Evolutionary conservation across 176 grass and related monocot species (phyloP).

Genomic region (sorghum (Sorghum bicolor)): DNA sequence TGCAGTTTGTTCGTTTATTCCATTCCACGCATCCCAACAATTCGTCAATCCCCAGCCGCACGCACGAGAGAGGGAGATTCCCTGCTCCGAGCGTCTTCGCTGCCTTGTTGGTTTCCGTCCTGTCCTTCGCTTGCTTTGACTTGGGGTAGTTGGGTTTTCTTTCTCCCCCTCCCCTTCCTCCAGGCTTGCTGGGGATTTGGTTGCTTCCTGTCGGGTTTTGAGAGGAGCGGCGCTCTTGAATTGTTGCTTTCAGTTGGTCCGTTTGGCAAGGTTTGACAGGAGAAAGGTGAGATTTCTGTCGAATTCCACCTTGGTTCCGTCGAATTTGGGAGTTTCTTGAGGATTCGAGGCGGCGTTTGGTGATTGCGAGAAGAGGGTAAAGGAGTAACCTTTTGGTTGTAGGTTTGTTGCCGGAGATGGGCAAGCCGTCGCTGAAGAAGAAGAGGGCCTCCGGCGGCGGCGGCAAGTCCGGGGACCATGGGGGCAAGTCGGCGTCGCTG

Average conservation of each 20-base stretch:
- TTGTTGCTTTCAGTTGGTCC: neutral
- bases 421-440: slow-evolving; percentile 82
- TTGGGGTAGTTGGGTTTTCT: slow-evolving; percentile 3
- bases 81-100: slow-evolving; percentile 5
- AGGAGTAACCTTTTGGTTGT: neutral
- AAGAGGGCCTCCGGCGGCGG: slow-evolving; percentile 41
- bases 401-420: slow-evolving; percentile 51
- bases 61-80: neutral
- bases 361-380: neutral
- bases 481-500: slow-evolving; percentile 24
- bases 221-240: neutral
- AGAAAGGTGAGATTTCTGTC: slow-evolving; percentile 9
- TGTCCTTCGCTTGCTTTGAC: slow-evolving; percentile 27
- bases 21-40: slow-evolving; percentile 24
- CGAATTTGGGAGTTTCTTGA: neutral
- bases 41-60: neutral
- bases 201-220: neutral
- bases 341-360: neutral
- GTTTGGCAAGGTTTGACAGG: neutral
- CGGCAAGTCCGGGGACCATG: slow-evolving; percentile 32
- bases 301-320: neutral
- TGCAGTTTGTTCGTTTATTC: slow-evolving; percentile 37
- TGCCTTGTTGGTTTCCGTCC: neutral
- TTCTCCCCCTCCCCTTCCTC: neutral
- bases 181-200: slow-evolving; percentile 3